Evolutionary conservation across 1,284 basidiomycete species (phyloP).

Genomic region (Cutaneotrichosporon sp.): DNA sequence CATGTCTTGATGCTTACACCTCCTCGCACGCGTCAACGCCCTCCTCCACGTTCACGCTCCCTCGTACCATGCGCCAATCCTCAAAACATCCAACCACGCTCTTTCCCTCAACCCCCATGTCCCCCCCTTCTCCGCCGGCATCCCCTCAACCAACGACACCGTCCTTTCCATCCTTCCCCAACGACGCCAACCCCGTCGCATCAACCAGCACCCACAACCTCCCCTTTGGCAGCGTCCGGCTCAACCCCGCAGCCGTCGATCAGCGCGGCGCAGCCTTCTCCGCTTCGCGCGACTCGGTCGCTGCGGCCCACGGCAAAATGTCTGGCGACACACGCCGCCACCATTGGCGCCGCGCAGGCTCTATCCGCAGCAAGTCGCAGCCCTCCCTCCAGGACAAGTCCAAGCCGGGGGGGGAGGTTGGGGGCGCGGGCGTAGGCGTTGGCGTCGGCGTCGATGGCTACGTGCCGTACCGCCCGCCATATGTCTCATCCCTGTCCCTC

Average conservation of each 20-base stretch:
- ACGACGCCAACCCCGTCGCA: neutral
- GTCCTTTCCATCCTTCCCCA: neutral
- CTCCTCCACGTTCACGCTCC: neutral
- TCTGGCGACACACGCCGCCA: neutral
- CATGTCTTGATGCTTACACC: constrained; percentile 7
- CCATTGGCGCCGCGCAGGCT: constrained; percentile 3
- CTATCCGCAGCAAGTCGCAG: constrained; percentile 8
- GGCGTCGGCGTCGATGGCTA: constrained; percentile 19
- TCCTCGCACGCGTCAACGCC: neutral
- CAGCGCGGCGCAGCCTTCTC: constrained; percentile 3
- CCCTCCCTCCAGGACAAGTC: constrained; percentile 5
- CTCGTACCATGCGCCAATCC: neutral
- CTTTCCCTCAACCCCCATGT: neutral
- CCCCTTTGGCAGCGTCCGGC: constrained; percentile 9
- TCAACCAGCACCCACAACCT: constrained; percentile 1
- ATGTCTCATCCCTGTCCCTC: constrained; percentile 2
- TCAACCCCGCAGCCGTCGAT: neutral
- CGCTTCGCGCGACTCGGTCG: constrained; percentile 9
- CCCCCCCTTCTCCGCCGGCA: neutral
- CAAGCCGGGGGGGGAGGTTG: neutral
- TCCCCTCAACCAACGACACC: constrained; percentile 5
- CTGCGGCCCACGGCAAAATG: constrained; percentile 2
- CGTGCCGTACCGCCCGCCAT: constrained; percentile 26
- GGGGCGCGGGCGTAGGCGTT: too few relatives aligned
- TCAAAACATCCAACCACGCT: neutral